These are phyloP conservation scores for Bjerkandera adusta DNA, from an alignment of 1,284 basidiomycete species.

Conservation along the genomic window DNA sequence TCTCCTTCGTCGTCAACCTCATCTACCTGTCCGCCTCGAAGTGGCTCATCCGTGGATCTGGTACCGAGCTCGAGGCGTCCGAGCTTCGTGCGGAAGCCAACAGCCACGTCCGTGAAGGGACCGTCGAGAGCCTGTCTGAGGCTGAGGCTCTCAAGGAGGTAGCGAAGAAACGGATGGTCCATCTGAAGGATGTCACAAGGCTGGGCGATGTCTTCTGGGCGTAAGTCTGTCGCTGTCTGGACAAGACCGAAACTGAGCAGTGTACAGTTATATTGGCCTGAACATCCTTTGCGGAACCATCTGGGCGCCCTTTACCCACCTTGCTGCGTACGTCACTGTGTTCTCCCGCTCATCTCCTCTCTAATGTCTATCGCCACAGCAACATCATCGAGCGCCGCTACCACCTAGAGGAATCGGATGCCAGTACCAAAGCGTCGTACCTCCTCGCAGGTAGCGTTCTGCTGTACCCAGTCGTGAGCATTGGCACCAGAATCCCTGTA, in stretches of 20 bases:
- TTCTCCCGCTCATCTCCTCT: background rate
- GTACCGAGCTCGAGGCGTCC: conserved; percentile 61
- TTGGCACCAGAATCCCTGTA: conserved; percentile 5
- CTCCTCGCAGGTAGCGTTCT: conserved; percentile 74
- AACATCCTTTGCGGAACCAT: conserved; percentile 77
- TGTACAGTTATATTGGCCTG: conserved; percentile 57
- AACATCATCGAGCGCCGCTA: conserved; percentile 75
- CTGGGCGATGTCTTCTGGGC: conserved; percentile 82
- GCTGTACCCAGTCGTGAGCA: conserved; percentile 65
- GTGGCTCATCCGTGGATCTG: conserved; percentile 58
- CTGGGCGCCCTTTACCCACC: conserved; percentile 78
- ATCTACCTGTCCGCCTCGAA: conserved; percentile 61
- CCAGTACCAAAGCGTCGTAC: conserved; percentile 67
- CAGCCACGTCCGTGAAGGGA: conserved; percentile 30
- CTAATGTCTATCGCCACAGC: conserved; percentile 32
- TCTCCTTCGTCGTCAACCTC: conserved; percentile 69
- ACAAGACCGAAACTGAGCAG: conserved; percentile 8
- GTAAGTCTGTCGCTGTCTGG: conserved; percentile 28
- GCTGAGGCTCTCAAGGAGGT: conserved; percentile 64
- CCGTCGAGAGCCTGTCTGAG: conserved; percentile 47
- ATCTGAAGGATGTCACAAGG: conserved; percentile 55
- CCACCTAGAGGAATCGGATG: conserved; percentile 54
- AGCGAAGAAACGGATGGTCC: conserved; percentile 60
- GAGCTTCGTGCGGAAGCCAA: conserved; percentile 54
- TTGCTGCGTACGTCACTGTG: conserved; percentile 57